Percentiles rank a stretch among this genome's conserved stretches.
Conservation (phyloP, 768 basidiomycete species). For the Inosperma sp. region DNA sequence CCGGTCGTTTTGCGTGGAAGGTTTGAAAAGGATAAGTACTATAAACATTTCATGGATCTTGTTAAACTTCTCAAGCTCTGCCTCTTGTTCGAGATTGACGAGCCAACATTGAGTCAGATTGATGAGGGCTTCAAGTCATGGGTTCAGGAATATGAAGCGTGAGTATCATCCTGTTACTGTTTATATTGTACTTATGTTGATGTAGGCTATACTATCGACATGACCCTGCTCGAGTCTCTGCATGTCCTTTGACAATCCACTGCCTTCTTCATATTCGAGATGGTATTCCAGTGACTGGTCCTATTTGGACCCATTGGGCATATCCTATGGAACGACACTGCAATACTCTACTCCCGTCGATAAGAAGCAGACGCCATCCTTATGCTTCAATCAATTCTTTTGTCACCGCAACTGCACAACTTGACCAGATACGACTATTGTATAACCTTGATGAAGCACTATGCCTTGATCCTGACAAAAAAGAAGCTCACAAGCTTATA, state of each 20-base stretch:
- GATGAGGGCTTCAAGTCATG: conserved; percentile 30
- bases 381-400: conserved; percentile 28
- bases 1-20: conserved; percentile 33
- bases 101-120: conserved; percentile 22
- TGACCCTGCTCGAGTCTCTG: conserved; percentile 14
- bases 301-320: conserved; percentile 37
- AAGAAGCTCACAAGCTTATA: neutral
- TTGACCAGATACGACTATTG: conserved; percentile 27
- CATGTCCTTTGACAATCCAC: conserved; percentile 31
- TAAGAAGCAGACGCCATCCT: conserved; percentile 30
- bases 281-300: conserved; percentile 28
- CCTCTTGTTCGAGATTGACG: conserved; percentile 33
- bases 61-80: too few relatives aligned
- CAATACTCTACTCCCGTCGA: conserved; percentile 23
- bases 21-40: conserved; percentile 33
- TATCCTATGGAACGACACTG: conserved; percentile 39
- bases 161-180: conserved; percentile 7
- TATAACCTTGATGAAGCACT: conserved; percentile 26
- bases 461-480: conserved; percentile 8
- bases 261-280: conserved; percentile 20
- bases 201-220: conserved; percentile 29
- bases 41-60: conserved; percentile 38
- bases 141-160: conserved; percentile 38
- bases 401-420: conserved; percentile 27
- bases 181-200: neutral